These are phyloP conservation scores for Dianthus caryophyllus DNA, from an alignment of 148 eudicot genomes.

Conservation along the genomic window DNA sequence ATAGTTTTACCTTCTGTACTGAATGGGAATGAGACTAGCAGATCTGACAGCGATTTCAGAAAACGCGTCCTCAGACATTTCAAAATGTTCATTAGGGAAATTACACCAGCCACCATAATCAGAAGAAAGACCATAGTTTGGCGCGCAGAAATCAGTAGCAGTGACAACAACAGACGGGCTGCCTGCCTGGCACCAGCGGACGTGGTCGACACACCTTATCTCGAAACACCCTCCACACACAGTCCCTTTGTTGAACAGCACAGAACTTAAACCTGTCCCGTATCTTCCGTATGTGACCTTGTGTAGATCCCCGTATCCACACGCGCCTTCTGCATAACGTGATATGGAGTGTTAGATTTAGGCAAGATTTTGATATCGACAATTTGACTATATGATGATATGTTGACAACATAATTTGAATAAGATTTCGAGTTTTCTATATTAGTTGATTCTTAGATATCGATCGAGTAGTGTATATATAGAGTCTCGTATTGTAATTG, in stretches of 20 bases:
- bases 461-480: too few species aligned
- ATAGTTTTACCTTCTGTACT: slow-evolving; percentile 48
- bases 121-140: slow-evolving; percentile 54
- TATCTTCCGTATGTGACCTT: slow-evolving; percentile 46
- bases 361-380: too few species aligned
- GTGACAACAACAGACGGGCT: slow-evolving; percentile 57
- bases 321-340: slow-evolving; percentile 49
- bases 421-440: too few species aligned
- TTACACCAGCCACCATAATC: slow-evolving; percentile 82
- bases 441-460: too few species aligned
- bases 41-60: slow-evolving; percentile 40
- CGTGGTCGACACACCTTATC: slow-evolving; percentile 57
- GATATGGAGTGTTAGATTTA: too few species aligned
- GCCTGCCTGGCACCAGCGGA: slow-evolving; percentile 51
- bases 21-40: slow-evolving; percentile 53
- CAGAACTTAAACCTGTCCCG: slow-evolving; percentile 51
- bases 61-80: slow-evolving; percentile 52
- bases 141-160: slow-evolving; percentile 70
- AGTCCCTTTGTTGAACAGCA: slow-evolving; percentile 57
- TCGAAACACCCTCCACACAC: slow-evolving; percentile 67
- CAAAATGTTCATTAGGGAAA: slow-evolving; percentile 61
- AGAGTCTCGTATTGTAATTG: too few species aligned
- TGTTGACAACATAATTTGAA: too few species aligned
- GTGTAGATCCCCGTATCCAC: slow-evolving; percentile 66
- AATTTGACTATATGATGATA: too few species aligned